These are phyloP conservation scores for Rhynchospora breviuscula DNA, from an alignment of 176 grass and related monocot species.

Conservation along the genomic window DNA sequence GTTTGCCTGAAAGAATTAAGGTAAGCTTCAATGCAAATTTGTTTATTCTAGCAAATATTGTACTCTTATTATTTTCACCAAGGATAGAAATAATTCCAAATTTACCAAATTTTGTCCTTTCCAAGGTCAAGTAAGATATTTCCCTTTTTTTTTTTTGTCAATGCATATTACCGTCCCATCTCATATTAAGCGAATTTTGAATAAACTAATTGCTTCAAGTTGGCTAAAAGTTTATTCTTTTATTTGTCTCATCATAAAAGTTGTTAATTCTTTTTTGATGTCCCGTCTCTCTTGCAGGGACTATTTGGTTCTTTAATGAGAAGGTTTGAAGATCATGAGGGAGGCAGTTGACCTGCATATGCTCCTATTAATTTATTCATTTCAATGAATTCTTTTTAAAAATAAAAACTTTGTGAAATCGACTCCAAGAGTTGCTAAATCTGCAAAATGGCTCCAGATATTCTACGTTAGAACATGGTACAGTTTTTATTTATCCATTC, in stretches of 20 bases:
- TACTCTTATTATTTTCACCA: background rate
- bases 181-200: background rate
- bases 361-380: conserved; percentile 36
- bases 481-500: background rate
- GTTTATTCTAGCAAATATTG: conserved; percentile 2
- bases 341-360: conserved; percentile 38
- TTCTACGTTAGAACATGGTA: background rate
- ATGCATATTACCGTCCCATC: background rate
- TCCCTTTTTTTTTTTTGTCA: background rate
- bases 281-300: conserved; percentile 40
- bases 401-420: background rate
- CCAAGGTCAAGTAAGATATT: no score
- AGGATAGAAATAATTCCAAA: conserved; percentile 1
- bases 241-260: background rate
- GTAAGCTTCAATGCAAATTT: conserved; percentile 32
- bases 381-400: background rate
- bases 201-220: background rate
- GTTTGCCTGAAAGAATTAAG: conserved; percentile 52
- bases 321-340: conserved; percentile 26
- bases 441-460: background rate
- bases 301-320: conserved; percentile 39
- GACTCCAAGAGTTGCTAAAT: background rate
- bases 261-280: conserved; percentile 13
- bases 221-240: background rate
- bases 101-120: background rate